phyloP scores from a whole-genome alignment of 2,329 filamentous ascomycete species.

The Aspergillus costaricaensis region DNA sequence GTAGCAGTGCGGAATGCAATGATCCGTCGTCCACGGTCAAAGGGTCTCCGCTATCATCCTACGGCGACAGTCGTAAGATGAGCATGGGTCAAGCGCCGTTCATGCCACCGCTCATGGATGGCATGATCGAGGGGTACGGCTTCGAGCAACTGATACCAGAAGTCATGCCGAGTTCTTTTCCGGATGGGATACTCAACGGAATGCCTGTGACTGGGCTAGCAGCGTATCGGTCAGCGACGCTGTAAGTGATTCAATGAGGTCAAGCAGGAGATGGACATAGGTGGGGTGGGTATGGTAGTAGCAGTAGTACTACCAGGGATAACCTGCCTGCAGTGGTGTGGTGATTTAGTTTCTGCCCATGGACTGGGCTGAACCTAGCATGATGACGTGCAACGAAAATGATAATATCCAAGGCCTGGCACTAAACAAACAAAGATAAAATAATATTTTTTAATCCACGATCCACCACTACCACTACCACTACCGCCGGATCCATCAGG shows the following conservation, averaged over 20 bases:
- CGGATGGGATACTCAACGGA: constrained; percentile 12
- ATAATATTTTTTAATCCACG: neutral
- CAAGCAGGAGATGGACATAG: too few relatives aligned
- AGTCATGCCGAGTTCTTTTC: constrained; percentile 16
- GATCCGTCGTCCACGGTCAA: constrained; percentile 22
- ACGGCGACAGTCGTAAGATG: constrained; percentile 22
- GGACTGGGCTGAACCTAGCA: neutral
- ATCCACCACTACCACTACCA: too few relatives aligned
- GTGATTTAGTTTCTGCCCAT: neutral
- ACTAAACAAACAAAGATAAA: neutral
- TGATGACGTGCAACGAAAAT: constrained; percentile 6
- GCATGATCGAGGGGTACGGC: constrained; percentile 27
- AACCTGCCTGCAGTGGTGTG: too few relatives aligned
- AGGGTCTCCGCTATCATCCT: constrained; percentile 18
- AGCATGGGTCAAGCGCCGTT: constrained; percentile 28
- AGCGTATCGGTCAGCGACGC: constrained; percentile 11
- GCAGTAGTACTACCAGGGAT: neutral
- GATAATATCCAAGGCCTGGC: neutral
- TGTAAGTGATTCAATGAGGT: too few relatives aligned
- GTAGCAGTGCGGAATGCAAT: constrained; percentile 26
- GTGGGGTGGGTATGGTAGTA: neutral
- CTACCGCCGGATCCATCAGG: neutral
- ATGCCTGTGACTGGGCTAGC: constrained; percentile 13
- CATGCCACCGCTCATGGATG: constrained; percentile 26
- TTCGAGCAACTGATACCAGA: constrained; percentile 30